These are phyloP conservation scores for Acrodontium crateriforme DNA, from an alignment of 2,329 filamentous ascomycete species.

Conservation along the genomic window DNA sequence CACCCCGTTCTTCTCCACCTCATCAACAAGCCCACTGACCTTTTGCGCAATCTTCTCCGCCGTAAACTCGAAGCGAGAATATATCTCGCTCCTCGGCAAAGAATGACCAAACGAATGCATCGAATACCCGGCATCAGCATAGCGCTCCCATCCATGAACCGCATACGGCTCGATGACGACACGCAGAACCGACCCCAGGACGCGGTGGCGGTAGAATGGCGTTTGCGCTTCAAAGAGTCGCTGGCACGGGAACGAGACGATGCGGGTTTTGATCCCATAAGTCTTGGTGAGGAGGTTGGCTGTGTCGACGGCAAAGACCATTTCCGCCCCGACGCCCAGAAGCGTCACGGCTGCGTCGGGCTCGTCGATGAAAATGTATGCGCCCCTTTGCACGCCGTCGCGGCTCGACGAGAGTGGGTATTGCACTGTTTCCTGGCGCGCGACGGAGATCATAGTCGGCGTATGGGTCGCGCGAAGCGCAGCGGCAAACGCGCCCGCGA, in stretches of 20 bases:
- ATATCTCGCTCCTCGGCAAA: slow-evolving; percentile 40
- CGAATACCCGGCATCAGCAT: slow-evolving; percentile 42
- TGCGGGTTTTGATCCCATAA: slow-evolving; percentile 29
- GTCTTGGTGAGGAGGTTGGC: slow-evolving; percentile 19
- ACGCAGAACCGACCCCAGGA: slow-evolving; percentile 25
- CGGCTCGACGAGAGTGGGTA: slow-evolving; percentile 23
- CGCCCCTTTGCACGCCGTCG: slow-evolving; percentile 26
- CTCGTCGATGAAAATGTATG: slow-evolving; percentile 29
- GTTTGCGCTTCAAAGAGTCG: slow-evolving; percentile 36
- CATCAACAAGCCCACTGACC: slow-evolving; percentile 24
- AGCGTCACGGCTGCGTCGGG: slow-evolving; percentile 30
- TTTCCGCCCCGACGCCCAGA: slow-evolving; percentile 38
- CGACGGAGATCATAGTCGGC: slow-evolving; percentile 31
- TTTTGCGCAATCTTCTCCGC: slow-evolving; percentile 30
- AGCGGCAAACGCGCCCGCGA: slow-evolving; percentile 28
- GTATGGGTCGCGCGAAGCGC: slow-evolving; percentile 27
- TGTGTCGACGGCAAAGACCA: slow-evolving; percentile 33
- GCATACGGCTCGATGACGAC: slow-evolving; percentile 50
- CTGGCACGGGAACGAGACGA: slow-evolving; percentile 39
- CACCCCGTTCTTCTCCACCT: slow-evolving; percentile 24
- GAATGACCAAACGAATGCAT: slow-evolving; percentile 44
- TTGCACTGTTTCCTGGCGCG: slow-evolving; percentile 29
- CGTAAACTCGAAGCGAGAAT: slow-evolving; percentile 44
- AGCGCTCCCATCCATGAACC: slow-evolving; percentile 45
- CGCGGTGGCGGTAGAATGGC: slow-evolving; percentile 32